A percentile compares a stretch with the other conserved stretches of the same genome.
phyloP scores from a whole-genome alignment of 805 yeast species.

The baker's yeast (Saccharomyces cerevisiae) region DNA sequence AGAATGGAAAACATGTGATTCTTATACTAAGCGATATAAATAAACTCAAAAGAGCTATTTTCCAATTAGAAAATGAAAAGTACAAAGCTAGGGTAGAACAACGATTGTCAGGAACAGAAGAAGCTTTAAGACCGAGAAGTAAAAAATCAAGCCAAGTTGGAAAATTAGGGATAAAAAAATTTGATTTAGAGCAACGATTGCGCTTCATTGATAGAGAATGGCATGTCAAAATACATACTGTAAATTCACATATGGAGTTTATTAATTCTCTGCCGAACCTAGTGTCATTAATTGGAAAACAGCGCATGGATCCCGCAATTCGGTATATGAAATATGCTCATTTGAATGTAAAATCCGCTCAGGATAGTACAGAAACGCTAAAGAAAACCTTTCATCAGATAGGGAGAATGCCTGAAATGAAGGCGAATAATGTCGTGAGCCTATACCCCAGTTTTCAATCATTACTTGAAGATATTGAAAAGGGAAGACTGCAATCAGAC shows the following conservation, averaged over 20 bases:
- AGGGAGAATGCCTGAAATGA: constrained; percentile 46
- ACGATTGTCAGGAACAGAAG: constrained; percentile 16
- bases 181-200: constrained; percentile 35
- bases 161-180: constrained; percentile 11
- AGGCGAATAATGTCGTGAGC: constrained; percentile 38
- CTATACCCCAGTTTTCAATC: constrained; percentile 35
- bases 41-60: constrained; percentile 38
- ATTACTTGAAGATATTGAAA: constrained; percentile 22
- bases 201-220: constrained; percentile 39
- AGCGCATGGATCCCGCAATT: constrained; percentile 47
- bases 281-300: constrained; percentile 45
- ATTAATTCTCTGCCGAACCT: constrained; percentile 50
- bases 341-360: constrained; percentile 51
- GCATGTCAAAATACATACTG: constrained; percentile 41
- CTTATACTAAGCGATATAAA: constrained; percentile 44
- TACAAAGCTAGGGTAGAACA: constrained; percentile 35
- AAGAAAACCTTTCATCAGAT: constrained; percentile 47
- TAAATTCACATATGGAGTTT: constrained; percentile 35
- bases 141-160: constrained; percentile 13
- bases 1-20: constrained; percentile 29
- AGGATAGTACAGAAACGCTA: constrained; percentile 39
- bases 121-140: neutral
- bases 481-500: constrained; percentile 34
- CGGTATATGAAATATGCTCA: constrained; percentile 49
- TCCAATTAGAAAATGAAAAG: constrained; percentile 37